phyloP scores from a whole-genome alignment of 208 protist genomes.

The Novymonas esmeraldas region DNA sequence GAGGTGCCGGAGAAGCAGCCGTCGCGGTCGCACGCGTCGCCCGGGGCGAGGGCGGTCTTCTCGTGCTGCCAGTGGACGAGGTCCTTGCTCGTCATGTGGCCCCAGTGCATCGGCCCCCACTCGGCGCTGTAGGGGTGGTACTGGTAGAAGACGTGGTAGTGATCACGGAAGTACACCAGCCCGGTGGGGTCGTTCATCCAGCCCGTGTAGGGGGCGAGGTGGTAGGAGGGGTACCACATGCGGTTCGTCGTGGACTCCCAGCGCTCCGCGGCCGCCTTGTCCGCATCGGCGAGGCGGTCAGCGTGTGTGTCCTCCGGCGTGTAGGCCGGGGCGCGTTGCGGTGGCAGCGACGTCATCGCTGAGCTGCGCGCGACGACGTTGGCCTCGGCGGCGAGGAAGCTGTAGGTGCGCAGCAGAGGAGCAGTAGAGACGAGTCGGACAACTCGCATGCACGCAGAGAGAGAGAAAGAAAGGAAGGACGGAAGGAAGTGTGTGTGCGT shows the following conservation, averaged over 20 bases:
- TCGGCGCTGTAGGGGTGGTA: slow-evolving; percentile 50
- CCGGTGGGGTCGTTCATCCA: slow-evolving; percentile 59
- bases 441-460: too few species aligned
- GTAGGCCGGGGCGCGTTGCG: slow-evolving; percentile 19
- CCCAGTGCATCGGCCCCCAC: slow-evolving; percentile 71
- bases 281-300: slow-evolving; percentile 34
- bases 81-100: slow-evolving; percentile 48
- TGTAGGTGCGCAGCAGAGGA: too few species aligned
- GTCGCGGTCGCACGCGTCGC: slow-evolving; percentile 49
- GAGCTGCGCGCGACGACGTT: too few species aligned
- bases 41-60: slow-evolving; percentile 38
- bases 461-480: too few species aligned
- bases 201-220: slow-evolving; percentile 40
- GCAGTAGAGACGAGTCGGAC: too few species aligned
- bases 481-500: too few species aligned
- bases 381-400: too few species aligned
- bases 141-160: slow-evolving; percentile 64
- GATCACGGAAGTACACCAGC: slow-evolving; percentile 31
- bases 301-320: slow-evolving; percentile 24
- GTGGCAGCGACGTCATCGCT: neutral
- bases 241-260: slow-evolving; percentile 17
- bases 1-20: slow-evolving; percentile 63
- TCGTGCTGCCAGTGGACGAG: slow-evolving; percentile 55
- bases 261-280: slow-evolving; percentile 6
- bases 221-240: slow-evolving; percentile 52